Base-by-base conservation (phyloP, 164 flowering plant species). In the Akebia trifoliata region DNA sequence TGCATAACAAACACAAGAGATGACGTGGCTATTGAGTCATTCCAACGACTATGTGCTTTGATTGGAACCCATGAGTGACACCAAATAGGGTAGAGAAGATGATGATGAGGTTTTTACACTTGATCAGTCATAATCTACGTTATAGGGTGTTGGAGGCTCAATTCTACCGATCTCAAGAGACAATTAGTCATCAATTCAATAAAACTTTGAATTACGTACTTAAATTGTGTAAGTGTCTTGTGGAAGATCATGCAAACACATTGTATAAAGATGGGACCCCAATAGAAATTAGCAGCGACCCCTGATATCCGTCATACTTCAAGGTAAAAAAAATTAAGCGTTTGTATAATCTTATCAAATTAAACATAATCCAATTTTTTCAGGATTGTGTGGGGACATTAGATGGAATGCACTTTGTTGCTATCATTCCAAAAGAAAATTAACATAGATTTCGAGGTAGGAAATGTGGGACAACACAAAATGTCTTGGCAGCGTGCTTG, bases 351-450 rank as follows among this genome's bases (percentile, higher is more conserved):
- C n/a, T 20, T 20, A 20, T 21, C 4, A 1, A 18, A 6, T 17
- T 18, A 18, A 6, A 4, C 7, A 1, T 45, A n/a, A n/a, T n/a
- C n/a, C n/a, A 21, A 4, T 1, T 31, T 2, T 14, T 14, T 4
- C 1, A 52, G 57, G 57, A 37, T 25, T 54, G 31, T 24, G 30
- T 52, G 2, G 57, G 57, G 1, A 44, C 57, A 14, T 35, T 54
- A 8, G 44, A 54, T 54, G 57, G 44, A 4, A 34, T n/a, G 1
- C 44, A 54, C 25, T 4, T 54, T 11, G 9, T 18, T 21, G 40
- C 44, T 12, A 20, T 1, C 2, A 30, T 54, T 9, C 44, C 28
- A 1, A 7, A 9, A 21, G 44, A 54, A 22, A 3, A 35, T 5
- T 44, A 54, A 54, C 44, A 22, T 11, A 21, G 29, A 24, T 22